Percentiles rank a stretch among this genome's conserved stretches.
These are phyloP conservation scores for Fragaria ananassa DNA, from an alignment of 306 rosid species.

Conservation along the genomic window DNA sequence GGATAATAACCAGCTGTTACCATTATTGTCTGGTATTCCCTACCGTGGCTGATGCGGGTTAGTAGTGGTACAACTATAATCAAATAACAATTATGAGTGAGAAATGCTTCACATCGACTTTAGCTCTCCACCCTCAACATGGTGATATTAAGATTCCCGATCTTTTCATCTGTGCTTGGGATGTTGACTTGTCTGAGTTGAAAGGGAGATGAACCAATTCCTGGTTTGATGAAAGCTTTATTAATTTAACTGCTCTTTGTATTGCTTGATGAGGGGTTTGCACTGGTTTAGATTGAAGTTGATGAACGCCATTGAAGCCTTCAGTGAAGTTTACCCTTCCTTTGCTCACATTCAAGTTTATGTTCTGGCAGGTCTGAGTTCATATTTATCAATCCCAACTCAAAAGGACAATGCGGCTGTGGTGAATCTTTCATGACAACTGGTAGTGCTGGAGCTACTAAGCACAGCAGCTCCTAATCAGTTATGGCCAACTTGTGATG, in stretches of 20 bases:
- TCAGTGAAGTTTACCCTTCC: neutral
- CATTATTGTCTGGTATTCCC: neutral
- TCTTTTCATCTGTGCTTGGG: neutral
- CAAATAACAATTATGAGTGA: neutral
- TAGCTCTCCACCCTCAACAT: neutral
- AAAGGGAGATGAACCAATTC: neutral
- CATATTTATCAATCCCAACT: conserved; percentile 82
- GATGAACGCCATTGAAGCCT: neutral
- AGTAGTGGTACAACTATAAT: neutral
- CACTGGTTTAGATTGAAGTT: neutral
- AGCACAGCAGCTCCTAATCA: conserved; percentile 44
- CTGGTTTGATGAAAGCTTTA: neutral
- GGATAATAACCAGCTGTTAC: neutral
- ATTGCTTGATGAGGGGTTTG: neutral
- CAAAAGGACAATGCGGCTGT: conserved; percentile 86
- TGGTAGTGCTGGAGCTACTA: conserved; percentile 39
- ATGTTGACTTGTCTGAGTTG: neutral
- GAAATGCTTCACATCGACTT: neutral
- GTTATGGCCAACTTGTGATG: conserved; percentile 8
- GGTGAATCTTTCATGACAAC: conserved; percentile 42
- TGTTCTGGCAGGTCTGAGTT: conserved; percentile 69
- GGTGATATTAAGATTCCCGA: neutral
- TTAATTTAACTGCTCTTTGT: neutral
- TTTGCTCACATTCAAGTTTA: neutral
- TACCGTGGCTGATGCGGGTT: neutral